phyloP scores from a whole-genome alignment of 2,329 filamentous ascomycete genomes.

The Triangularia verruculosa region DNA sequence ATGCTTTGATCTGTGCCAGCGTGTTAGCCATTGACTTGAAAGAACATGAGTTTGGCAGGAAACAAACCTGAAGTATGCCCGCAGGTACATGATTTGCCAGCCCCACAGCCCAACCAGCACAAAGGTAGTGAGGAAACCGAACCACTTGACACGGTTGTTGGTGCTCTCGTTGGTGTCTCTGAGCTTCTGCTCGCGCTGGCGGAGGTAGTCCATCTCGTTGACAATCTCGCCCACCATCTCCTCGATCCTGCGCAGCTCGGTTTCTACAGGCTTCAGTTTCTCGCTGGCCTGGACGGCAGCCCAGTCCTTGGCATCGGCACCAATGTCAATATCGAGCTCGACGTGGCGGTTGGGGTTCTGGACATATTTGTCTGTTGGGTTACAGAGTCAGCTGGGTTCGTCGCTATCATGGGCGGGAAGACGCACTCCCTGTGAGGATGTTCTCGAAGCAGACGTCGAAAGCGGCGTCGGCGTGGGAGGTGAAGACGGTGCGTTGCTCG shows the following conservation, averaged over 20 bases:
- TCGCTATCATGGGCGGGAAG: neutral
- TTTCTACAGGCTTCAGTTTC: slow-evolving; percentile 97
- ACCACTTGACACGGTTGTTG: slow-evolving; percentile 98
- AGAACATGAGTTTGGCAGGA: neutral
- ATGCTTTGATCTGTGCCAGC: slow-evolving; percentile 60
- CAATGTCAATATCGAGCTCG: slow-evolving; percentile 93
- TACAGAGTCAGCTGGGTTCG: neutral
- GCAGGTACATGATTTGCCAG: slow-evolving; percentile 97
- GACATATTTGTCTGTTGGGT: slow-evolving; percentile 31
- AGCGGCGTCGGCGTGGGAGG: slow-evolving; percentile 82
- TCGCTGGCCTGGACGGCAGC: slow-evolving; percentile 91
- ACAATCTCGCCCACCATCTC: slow-evolving; percentile 89
- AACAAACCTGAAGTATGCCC: slow-evolving; percentile 84
- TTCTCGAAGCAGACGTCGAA: slow-evolving; percentile 99
- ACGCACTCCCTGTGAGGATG: slow-evolving; percentile 66
- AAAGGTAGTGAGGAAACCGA: slow-evolving; percentile 89
- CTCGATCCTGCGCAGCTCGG: slow-evolving; percentile 87
- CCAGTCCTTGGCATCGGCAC: slow-evolving; percentile 97
- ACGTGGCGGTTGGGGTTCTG: slow-evolving; percentile 63
- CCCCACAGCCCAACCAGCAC: slow-evolving; percentile 84
- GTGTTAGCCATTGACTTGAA: neutral
- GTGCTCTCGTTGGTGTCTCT: slow-evolving; percentile 99
- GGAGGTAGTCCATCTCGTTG: slow-evolving; percentile 92
- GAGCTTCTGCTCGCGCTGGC: slow-evolving; percentile 85
- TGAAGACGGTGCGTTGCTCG: slow-evolving; percentile 91